These are phyloP conservation scores for Pseudogymnoascus sp. DNA, from an alignment of 2,329 filamentous ascomycete genomes.

Conservation along the genomic window DNA sequence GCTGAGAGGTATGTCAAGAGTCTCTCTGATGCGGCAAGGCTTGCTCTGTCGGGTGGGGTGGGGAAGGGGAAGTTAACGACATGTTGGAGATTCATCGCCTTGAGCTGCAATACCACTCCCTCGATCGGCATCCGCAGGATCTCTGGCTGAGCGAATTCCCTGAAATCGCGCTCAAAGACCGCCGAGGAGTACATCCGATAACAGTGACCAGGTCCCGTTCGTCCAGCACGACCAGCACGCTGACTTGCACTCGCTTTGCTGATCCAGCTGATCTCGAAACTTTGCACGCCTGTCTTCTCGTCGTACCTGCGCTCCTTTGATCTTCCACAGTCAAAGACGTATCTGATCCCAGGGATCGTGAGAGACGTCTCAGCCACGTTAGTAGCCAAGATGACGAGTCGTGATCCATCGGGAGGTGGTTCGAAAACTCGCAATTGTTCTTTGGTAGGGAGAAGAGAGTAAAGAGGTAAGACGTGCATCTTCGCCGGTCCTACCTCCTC, in stretches of 20 bases:
- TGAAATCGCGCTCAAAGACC: slow-evolving; percentile 83
- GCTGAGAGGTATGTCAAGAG: slow-evolving; percentile 80
- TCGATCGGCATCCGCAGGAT: slow-evolving; percentile 88
- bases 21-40: slow-evolving; percentile 75
- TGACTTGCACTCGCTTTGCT: slow-evolving; percentile 95
- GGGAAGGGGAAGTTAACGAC: slow-evolving; percentile 95
- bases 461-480: slow-evolving; percentile 86
- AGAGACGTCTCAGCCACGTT: slow-evolving; percentile 97
- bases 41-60: slow-evolving; percentile 71
- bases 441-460: slow-evolving; percentile 81
- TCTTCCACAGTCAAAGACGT: slow-evolving; percentile 90
- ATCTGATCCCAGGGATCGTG: slow-evolving; percentile 89
- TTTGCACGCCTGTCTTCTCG: slow-evolving; percentile 81
- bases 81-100: slow-evolving; percentile 84
- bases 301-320: slow-evolving; percentile 91
- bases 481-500: slow-evolving; percentile 56
- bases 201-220: slow-evolving; percentile 92
- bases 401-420: slow-evolving; percentile 68
- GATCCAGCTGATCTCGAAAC: slow-evolving; percentile 92
- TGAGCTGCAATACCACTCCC: slow-evolving; percentile 84
- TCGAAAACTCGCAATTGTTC: slow-evolving; percentile 91
- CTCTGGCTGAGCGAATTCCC: slow-evolving; percentile 79
- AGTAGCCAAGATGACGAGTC: slow-evolving; percentile 83
- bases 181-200: slow-evolving; percentile 92
- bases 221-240: slow-evolving; percentile 83